Conservation (phyloP, 2,329 filamentous ascomycete species). For the Exophiala calicioides region DNA sequence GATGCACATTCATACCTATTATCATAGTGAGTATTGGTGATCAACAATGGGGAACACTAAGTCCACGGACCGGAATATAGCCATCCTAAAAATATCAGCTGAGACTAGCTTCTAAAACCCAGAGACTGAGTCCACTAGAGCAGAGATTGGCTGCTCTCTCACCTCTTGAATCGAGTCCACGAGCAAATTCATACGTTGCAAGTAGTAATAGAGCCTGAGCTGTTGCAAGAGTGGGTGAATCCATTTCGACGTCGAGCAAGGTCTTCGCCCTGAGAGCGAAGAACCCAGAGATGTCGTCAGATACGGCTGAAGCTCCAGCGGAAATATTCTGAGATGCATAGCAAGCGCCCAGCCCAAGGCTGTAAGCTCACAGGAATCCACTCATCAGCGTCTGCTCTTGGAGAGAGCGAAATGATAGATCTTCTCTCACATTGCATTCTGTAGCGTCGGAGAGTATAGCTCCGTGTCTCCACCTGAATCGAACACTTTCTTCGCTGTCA, state of each 20-base stretch:
- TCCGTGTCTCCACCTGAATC: background rate
- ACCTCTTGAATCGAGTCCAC: background rate
- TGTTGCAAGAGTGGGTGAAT: background rate
- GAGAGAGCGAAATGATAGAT: background rate
- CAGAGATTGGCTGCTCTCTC: background rate
- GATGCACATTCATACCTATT: background rate
- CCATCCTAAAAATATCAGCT: too few species aligned
- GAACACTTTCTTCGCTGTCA: background rate
- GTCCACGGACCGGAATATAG: background rate
- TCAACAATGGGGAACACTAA: background rate
- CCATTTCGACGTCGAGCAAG: background rate
- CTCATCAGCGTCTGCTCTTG: background rate
- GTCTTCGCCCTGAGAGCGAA: background rate
- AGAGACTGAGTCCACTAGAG: background rate
- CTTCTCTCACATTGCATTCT: background rate
- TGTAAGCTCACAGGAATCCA: background rate
- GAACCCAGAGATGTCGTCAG: background rate
- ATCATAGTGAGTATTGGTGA: background rate
- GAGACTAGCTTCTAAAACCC: background rate
- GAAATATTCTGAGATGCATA: background rate
- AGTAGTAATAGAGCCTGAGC: background rate
- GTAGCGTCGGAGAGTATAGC: background rate
- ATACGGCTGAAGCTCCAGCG: background rate
- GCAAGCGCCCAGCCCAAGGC: background rate
- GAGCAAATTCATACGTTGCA: background rate